phyloP scores from a whole-genome alignment of 1,139 yeast species.

The Pichia sp. region DNA sequence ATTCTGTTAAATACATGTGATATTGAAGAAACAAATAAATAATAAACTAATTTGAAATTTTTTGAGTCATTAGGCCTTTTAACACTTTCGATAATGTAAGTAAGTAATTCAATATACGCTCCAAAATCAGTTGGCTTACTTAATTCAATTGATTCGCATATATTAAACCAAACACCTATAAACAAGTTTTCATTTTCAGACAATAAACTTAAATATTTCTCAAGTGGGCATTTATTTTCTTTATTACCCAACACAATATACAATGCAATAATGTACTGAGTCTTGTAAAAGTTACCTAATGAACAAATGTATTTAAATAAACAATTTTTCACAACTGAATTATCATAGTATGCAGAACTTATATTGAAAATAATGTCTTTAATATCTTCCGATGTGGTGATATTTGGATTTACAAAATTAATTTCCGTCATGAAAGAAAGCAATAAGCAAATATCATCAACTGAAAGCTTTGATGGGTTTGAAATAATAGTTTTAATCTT shows the following conservation, averaged over 20 bases:
- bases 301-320: constrained; percentile 20
- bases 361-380: constrained; percentile 12
- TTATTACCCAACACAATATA: constrained; percentile 16
- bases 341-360: constrained; percentile 4
- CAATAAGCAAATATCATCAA: constrained; percentile 2
- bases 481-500: not conserved
- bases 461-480: constrained; percentile 3
- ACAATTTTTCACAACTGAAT: constrained; percentile 6
- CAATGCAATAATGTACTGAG: constrained; percentile 19
- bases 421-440: constrained; percentile 6
- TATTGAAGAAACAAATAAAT: constrained; percentile 4
- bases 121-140: constrained; percentile 3
- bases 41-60: constrained; percentile 1
- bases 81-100: constrained; percentile 13
- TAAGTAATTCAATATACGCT: constrained; percentile 12
- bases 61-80: constrained; percentile 13
- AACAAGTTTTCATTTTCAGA: not conserved
- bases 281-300: constrained; percentile 8
- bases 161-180: constrained; percentile 15
- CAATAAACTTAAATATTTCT: constrained; percentile 1
- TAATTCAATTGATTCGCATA: constrained; percentile 7
- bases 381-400: not conserved
- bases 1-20: constrained; percentile 7
- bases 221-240: not conserved
- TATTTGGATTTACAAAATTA: not conserved